phyloP scores from a whole-genome alignment of 306 rosid species.

The Vigna radiata region DNA sequence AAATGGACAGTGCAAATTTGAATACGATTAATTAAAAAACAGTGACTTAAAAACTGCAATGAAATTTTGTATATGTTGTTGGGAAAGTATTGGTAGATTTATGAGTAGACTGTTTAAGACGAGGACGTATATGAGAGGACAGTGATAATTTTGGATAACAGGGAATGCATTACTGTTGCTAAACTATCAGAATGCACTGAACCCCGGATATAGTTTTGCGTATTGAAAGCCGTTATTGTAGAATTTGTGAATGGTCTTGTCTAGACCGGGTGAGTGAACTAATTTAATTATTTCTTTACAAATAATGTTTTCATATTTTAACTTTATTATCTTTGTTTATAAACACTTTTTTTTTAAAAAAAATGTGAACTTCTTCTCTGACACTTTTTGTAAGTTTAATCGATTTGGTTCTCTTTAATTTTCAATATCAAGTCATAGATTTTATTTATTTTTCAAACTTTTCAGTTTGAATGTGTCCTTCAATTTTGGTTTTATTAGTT shows the following conservation, averaged over 20 bases:
- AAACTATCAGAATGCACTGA: slow-evolving; percentile 6
- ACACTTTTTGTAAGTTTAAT: neutral
- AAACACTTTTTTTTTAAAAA: too few relatives aligned
- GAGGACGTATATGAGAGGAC: neutral
- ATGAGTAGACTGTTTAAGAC: neutral
- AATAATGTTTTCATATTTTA: neutral
- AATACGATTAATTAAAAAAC: neutral
- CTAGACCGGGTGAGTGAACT: neutral
- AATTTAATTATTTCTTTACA: neutral
- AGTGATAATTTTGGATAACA: neutral
- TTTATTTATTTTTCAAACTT: too few relatives aligned
- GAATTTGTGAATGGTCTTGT: slow-evolving; percentile 3
- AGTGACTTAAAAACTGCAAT: neutral
- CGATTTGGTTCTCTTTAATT: neutral
- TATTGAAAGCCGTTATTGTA: slow-evolving; percentile 11
- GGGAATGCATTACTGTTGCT: slow-evolving; percentile 3
- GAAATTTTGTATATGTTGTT: neutral
- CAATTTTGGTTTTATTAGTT: too few relatives aligned
- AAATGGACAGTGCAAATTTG: neutral
- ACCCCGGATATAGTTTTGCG: slow-evolving; percentile 15
- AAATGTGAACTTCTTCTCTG: neutral
- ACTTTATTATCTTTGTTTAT: neutral
- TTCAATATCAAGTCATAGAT: neutral
- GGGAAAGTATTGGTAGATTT: neutral
- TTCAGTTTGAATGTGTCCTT: too few relatives aligned